phyloP scores from a whole-genome alignment of 2,329 filamentous ascomycete species.

The Corynespora cassiicola region DNA sequence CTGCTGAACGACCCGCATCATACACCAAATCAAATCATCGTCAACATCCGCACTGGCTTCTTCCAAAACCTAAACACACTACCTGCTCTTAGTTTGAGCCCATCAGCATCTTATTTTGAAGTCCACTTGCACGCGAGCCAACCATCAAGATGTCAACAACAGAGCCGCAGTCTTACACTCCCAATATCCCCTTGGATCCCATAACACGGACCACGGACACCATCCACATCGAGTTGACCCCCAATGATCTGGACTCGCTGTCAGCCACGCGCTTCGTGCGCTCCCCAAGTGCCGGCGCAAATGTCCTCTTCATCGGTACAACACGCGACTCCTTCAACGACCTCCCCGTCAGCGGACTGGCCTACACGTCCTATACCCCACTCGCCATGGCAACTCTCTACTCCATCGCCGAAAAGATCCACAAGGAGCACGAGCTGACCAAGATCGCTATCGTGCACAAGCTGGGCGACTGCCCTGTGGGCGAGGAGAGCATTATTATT shows the following conservation, averaged over 20 bases:
- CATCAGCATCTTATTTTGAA: too few species aligned
- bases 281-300: conserved; percentile 51
- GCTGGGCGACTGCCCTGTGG: conserved; percentile 83
- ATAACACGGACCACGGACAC: conserved; percentile 32
- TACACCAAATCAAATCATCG: too few species aligned
- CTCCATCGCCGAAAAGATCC: conserved; percentile 65
- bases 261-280: conserved; percentile 71
- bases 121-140: too few species aligned
- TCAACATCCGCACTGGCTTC: too few species aligned
- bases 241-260: conserved; percentile 64
- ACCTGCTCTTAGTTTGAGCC: too few species aligned
- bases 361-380: conserved; percentile 76
- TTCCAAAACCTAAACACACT: too few species aligned
- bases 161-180: conserved; percentile 30
- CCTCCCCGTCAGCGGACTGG: conserved; percentile 74
- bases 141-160: conserved; percentile 35
- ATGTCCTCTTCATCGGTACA: conserved; percentile 60
- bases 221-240: conserved; percentile 74
- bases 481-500: conserved; percentile 92
- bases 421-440: conserved; percentile 67
- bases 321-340: conserved; percentile 77
- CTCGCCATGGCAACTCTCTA: conserved; percentile 74
- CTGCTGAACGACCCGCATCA: too few species aligned
- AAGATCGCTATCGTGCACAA: conserved; percentile 84
- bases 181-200: conserved; percentile 34